phyloP scores from a whole-genome alignment of 257 asterid species.

The Lithospermum erythrorhizon region DNA sequence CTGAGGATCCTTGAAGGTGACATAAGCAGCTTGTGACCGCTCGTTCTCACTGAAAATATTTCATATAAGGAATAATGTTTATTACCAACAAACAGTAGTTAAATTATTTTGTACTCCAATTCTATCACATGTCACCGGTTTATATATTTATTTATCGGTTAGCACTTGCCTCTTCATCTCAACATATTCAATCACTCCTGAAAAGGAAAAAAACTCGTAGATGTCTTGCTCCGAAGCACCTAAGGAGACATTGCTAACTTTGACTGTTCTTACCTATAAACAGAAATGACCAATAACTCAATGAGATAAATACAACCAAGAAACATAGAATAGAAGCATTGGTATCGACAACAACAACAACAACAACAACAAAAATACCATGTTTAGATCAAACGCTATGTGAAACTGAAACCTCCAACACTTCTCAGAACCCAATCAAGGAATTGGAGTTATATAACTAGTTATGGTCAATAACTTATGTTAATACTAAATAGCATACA shows the following conservation, averaged over 20 bases:
- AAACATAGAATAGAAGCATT: not conserved
- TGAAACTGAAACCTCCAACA: not conserved
- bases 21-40: constrained; percentile 22
- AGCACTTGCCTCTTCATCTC: not conserved
- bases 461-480: no score
- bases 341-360: no score
- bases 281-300: not conserved
- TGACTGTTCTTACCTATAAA: constrained; percentile 5
- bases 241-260: constrained; percentile 4
- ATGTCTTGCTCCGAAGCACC: constrained; percentile 4
- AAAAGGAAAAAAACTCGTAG: constrained; percentile 4
- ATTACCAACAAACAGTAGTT: not conserved
- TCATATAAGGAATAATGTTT: not conserved
- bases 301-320: not conserved
- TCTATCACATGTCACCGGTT: not conserved
- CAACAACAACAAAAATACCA: not conserved
- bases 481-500: no score
- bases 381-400: not conserved
- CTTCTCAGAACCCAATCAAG: no score
- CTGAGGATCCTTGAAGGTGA: constrained; percentile 23
- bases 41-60: constrained; percentile 15
- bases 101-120: not conserved
- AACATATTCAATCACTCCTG: constrained; percentile 3
- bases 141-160: not conserved
- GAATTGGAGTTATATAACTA: no score